Evolutionary conservation across 345 rosid species (phyloP).

Genomic region (sweet orange (Citrus sinensis)): DVS_A1.0 CM039164.1:1330501-1331000

Average conservation of each 20-base stretch:
- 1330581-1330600: slow-evolving; percentile 80
- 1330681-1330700: background rate
- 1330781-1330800: background rate
- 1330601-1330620: background rate
- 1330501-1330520: slow-evolving; percentile 90
- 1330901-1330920: background rate
- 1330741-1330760: background rate
- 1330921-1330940: background rate
- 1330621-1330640: background rate
- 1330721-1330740: background rate
- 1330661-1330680: background rate
- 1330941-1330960: background rate
- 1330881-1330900: background rate
- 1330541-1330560: slow-evolving; percentile 95
- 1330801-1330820: background rate
- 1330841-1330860: background rate
- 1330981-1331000: background rate
- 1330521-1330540: slow-evolving; percentile 93
- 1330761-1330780: background rate
- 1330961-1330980: background rate
- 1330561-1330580: slow-evolving; percentile 86
- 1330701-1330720: background rate
- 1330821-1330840: background rate
- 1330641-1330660: background rate
- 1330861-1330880: background rate